phyloP scores from a whole-genome alignment of 257 asterid genomes.

The Datura wrightii region DNA sequence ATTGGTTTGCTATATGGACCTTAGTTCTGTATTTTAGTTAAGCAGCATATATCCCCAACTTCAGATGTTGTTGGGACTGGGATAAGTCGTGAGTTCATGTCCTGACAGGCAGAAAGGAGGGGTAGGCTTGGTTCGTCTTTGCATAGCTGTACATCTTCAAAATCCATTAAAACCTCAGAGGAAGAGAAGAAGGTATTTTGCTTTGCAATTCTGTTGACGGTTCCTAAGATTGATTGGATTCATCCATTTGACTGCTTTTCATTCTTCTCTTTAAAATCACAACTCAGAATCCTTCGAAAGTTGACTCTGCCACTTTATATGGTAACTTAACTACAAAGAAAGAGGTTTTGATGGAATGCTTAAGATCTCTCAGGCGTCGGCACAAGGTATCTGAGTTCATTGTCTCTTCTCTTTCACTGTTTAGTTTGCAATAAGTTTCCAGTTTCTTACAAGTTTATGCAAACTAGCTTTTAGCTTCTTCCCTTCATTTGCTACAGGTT shows the following conservation, averaged over 20 bases:
- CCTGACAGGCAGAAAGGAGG: conserved; percentile 61
- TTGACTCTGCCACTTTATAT: conserved; percentile 41
- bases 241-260: conserved; percentile 1
- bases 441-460: conserved; percentile 23
- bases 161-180: conserved; percentile 34
- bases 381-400: conserved; percentile 55
- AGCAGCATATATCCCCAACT: not conserved
- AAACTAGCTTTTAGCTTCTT: not conserved
- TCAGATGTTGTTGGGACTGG: conserved; percentile 15
- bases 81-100: conserved; percentile 12
- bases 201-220: conserved; percentile 24
- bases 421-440: conserved; percentile 15
- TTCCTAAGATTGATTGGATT: not conserved
- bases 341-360: conserved; percentile 65
- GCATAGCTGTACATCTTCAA: conserved; percentile 40
- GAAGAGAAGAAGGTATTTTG: conserved; percentile 44
- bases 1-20: not conserved
- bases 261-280: conserved; percentile 32
- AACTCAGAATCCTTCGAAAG: conserved; percentile 43
- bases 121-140: conserved; percentile 44
- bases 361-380: conserved; percentile 68
- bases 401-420: conserved; percentile 23
- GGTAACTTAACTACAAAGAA: conserved; percentile 38
- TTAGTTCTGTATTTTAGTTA: conserved; percentile 6
- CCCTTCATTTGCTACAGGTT: not conserved